Evolutionary conservation across 352 stramenopile species (phyloP).

Genomic region (Globisporangium apiculatum): DNA sequence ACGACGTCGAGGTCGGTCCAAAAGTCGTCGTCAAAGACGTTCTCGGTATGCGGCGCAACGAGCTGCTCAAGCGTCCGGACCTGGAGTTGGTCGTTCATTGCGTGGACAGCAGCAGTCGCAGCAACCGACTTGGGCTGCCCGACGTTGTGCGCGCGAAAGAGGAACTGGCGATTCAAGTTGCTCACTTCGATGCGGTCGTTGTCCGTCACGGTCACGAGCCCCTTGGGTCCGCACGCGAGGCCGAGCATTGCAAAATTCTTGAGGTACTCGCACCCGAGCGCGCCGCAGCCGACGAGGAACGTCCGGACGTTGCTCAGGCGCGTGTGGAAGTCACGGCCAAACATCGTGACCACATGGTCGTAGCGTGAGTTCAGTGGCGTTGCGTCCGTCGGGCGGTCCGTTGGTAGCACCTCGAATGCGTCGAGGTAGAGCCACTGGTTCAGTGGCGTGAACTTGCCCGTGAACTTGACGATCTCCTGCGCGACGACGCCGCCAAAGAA

Average conservation of each 20-base stretch:
- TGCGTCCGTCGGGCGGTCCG: conserved; percentile 44
- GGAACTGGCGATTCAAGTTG: conserved; percentile 83
- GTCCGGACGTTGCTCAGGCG: conserved; percentile 60
- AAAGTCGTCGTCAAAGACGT: conserved; percentile 76
- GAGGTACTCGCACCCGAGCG: conserved; percentile 78
- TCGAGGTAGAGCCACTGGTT: conserved; percentile 85
- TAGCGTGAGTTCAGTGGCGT: conserved; percentile 62
- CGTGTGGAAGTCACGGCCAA: conserved; percentile 64
- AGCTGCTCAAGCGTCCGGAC: conserved; percentile 80
- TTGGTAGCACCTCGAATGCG: conserved; percentile 71
- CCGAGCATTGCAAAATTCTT: conserved; percentile 87
- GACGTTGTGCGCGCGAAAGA: conserved; percentile 84
- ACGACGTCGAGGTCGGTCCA: conserved; percentile 90
- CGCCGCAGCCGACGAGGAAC: conserved; percentile 78
- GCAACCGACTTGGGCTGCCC: conserved; percentile 80
- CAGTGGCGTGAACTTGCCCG: conserved; percentile 78
- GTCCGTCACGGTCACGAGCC: conserved; percentile 76
- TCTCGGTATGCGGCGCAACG: conserved; percentile 73
- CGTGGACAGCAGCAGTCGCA: conserved; percentile 59
- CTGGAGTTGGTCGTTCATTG: conserved; percentile 73
- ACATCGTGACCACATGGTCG: conserved; percentile 73
- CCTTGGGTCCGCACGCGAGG: conserved; percentile 66
- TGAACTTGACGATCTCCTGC: conserved; percentile 87
- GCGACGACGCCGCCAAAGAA: conserved; percentile 80
- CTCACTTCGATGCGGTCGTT: conserved; percentile 87